phyloP scores from a whole-genome alignment of 768 basidiomycete genomes.

The Hirschioporus abietinus region DNA sequence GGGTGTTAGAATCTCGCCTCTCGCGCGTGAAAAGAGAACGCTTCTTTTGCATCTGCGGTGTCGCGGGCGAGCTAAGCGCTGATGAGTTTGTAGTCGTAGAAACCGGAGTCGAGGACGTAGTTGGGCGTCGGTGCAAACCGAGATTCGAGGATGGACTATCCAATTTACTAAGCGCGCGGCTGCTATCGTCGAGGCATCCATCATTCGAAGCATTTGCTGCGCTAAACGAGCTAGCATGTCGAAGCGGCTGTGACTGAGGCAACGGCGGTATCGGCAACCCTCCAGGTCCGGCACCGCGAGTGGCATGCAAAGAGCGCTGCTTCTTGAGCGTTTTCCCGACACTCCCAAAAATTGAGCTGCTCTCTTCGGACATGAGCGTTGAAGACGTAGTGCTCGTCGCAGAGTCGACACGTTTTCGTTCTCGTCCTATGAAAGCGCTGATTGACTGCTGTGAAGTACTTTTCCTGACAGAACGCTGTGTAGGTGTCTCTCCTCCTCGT shows the following conservation, averaged over 20 bases:
- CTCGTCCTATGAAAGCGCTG: not conserved
- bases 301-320: conserved; percentile 60
- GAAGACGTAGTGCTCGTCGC: not conserved
- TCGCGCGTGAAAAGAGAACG: not conserved
- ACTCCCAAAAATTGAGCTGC: not conserved
- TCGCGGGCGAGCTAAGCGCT: not conserved
- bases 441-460: not conserved
- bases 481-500: not conserved
- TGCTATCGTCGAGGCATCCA: not conserved
- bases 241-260: conserved; percentile 19
- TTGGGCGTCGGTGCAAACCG: not conserved
- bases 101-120: not conserved
- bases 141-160: not conserved
- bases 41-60: not conserved
- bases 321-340: conserved; percentile 32
- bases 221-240: conserved; percentile 20
- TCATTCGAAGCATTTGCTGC: not conserved
- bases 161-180: not conserved
- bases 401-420: not conserved
- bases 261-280: conserved; percentile 45
- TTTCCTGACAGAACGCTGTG: conserved; percentile 4
- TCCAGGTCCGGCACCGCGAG: conserved; percentile 23
- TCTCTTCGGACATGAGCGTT: not conserved
- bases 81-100: not conserved
- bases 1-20: not conserved